phyloP scores from a whole-genome alignment of 208 protist species.

The Zelonia costaricensis region DNA sequence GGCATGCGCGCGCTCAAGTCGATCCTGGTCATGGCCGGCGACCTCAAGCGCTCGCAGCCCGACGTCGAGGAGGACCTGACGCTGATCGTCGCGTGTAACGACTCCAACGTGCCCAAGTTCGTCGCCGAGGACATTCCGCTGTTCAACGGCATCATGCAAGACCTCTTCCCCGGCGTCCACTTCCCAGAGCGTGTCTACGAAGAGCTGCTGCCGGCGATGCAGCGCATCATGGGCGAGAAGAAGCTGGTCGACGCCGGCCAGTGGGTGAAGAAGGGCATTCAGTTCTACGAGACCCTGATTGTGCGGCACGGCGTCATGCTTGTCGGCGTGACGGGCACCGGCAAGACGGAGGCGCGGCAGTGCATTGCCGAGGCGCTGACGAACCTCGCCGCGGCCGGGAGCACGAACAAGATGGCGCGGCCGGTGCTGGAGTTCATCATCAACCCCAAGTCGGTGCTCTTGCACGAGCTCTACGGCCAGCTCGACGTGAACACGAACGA shows the following conservation, averaged over 20 bases:
- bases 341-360: constrained; percentile 92
- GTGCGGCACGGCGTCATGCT: constrained; percentile 99
- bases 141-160: constrained; percentile 98
- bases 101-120: constrained; percentile 99
- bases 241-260: constrained; percentile 77
- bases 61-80: constrained; percentile 97
- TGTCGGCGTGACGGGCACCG: constrained; percentile 97
- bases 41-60: constrained; percentile 96
- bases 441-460: constrained; percentile 98
- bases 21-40: constrained; percentile 98
- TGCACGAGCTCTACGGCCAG: constrained; percentile 98
- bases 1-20: constrained; percentile 99
- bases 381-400: constrained; percentile 56
- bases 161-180: constrained; percentile 97
- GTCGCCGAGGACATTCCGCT: constrained; percentile 98
- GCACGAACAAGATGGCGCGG: constrained; percentile 71
- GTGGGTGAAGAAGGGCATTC: constrained; percentile 95
- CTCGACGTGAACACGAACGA: constrained; percentile 95
- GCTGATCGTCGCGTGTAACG: constrained; percentile 97
- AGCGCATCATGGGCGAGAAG: constrained; percentile 62
- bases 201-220: constrained; percentile 91
- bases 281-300: constrained; percentile 98
- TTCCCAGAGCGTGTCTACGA: constrained; percentile 95
- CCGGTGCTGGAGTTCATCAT: constrained; percentile 93
- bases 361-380: constrained; percentile 82